Percentiles rank a stretch among this genome's conserved stretches.
Evolutionary conservation across 73 alveolate species (phyloP).

Genomic region (Stentor coeruleus): DNA sequence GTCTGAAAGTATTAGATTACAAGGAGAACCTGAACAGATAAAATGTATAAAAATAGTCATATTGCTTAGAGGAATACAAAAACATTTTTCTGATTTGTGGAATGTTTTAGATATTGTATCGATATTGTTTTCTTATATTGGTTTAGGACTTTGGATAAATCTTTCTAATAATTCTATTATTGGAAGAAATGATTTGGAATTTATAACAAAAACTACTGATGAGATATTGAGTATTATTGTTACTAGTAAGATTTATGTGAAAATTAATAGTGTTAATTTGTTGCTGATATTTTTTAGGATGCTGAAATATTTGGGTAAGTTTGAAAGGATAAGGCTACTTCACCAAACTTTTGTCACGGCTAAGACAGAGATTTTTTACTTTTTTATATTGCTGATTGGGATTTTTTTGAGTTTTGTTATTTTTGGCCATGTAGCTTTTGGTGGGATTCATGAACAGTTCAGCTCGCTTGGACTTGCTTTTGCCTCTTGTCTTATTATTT

Average conservation of each 20-base stretch:
- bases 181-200: background rate
- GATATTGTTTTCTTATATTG: constrained; percentile 38
- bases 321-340: constrained; percentile 59
- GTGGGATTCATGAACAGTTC: constrained; percentile 32
- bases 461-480: background rate
- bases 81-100: constrained; percentile 56
- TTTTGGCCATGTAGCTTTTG: constrained; percentile 53
- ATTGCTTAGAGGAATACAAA: constrained; percentile 36
- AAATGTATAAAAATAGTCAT: background rate
- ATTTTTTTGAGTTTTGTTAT: constrained; percentile 59
- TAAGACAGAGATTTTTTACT: constrained; percentile 55
- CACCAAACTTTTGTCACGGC: constrained; percentile 48
- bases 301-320: constrained; percentile 45
- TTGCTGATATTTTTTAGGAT: constrained; percentile 46
- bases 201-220: background rate
- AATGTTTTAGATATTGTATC: constrained; percentile 49
- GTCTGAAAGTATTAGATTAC: background rate
- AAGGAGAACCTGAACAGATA: background rate
- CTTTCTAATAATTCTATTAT: constrained; percentile 23
- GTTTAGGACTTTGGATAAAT: constrained; percentile 44
- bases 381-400: constrained; percentile 49
- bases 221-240: constrained; percentile 23
- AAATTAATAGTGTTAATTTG: constrained; percentile 41
- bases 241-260: constrained; percentile 31
- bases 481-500: constrained; percentile 5